phyloP scores from a whole-genome alignment of 2,329 filamentous ascomycete genomes.

The Beauveria brongniartii region DNA sequence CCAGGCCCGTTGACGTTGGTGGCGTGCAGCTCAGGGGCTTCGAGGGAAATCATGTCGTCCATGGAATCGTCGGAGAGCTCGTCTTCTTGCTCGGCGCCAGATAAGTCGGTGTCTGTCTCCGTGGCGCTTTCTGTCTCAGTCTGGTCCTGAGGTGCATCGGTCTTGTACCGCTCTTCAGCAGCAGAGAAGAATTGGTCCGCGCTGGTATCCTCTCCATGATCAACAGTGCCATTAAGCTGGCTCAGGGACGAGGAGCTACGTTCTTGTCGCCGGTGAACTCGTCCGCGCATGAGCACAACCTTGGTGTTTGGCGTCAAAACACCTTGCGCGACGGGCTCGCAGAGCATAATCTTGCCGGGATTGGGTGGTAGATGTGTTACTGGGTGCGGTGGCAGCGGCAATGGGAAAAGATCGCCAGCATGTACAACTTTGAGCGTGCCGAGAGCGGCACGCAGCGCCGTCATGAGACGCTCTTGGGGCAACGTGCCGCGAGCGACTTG shows the following conservation, averaged over 20 bases:
- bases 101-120: slow-evolving; percentile 56
- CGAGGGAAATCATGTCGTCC: slow-evolving; percentile 88
- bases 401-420: slow-evolving; percentile 66
- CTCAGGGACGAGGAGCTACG: slow-evolving; percentile 40
- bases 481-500: slow-evolving; percentile 29
- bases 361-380: slow-evolving; percentile 79
- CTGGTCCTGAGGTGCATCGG: slow-evolving; percentile 46
- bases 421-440: slow-evolving; percentile 70
- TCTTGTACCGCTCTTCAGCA: slow-evolving; percentile 65
- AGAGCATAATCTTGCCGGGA: slow-evolving; percentile 82
- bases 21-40: slow-evolving; percentile 69
- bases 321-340: slow-evolving; percentile 89
- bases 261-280: slow-evolving; percentile 45
- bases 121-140: slow-evolving; percentile 46
- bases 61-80: slow-evolving; percentile 79
- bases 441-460: slow-evolving; percentile 67
- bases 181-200: slow-evolving; percentile 93
- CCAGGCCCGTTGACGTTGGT: slow-evolving; percentile 72
- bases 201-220: slow-evolving; percentile 70
- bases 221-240: slow-evolving; percentile 47
- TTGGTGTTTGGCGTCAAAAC: slow-evolving; percentile 68
- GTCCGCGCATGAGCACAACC: slow-evolving; percentile 68
- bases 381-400: slow-evolving; percentile 76
- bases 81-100: slow-evolving; percentile 60
- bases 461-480: slow-evolving; percentile 50